A percentile compares a stretch with the other conserved stretches of the same genome.
Conservation (phyloP, 306 rosid species). For the Senna tora region DNA sequence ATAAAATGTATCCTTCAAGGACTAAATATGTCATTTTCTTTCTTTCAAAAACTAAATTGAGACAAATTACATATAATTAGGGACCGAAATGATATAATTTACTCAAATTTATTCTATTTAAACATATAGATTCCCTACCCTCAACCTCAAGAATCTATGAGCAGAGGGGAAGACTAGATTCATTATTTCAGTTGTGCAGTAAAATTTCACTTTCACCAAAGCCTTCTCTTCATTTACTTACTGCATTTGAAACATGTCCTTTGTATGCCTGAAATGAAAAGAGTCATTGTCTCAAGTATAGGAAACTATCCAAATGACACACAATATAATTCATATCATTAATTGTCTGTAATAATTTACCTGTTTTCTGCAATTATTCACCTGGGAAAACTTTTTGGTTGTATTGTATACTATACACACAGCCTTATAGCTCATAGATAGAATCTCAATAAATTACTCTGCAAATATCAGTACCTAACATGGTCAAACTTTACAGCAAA, state of each 20-base stretch:
- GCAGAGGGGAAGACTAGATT: slow-evolving; percentile 43
- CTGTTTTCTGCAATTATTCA: neutral
- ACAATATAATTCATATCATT: neutral
- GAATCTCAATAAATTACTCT: slow-evolving; percentile 23
- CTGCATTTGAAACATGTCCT: neutral
- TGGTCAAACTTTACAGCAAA: slow-evolving; percentile 25
- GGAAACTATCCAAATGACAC: slow-evolving; percentile 23
- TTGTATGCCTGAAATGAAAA: slow-evolving; percentile 16
- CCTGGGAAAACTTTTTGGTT: slow-evolving; percentile 26
- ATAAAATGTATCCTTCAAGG: too few relatives aligned
- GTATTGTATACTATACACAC: neutral
- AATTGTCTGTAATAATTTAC: neutral
- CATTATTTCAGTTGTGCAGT: slow-evolving; percentile 23
- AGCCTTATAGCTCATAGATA: slow-evolving; percentile 1
- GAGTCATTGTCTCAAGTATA: neutral
- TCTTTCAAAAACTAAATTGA: too few relatives aligned
- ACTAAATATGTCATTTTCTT: too few relatives aligned
- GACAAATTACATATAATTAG: too few relatives aligned
- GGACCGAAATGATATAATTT: too few relatives aligned
- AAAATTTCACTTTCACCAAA: slow-evolving; percentile 36
- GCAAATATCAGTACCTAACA: slow-evolving; percentile 34
- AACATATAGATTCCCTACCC: slow-evolving; percentile 47
- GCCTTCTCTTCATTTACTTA: slow-evolving; percentile 19
- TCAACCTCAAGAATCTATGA: slow-evolving; percentile 39
- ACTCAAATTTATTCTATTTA: too few relatives aligned